Evolutionary conservation across 805 yeast species (phyloP).

Genomic region (Yarrowia sp.): DNA sequence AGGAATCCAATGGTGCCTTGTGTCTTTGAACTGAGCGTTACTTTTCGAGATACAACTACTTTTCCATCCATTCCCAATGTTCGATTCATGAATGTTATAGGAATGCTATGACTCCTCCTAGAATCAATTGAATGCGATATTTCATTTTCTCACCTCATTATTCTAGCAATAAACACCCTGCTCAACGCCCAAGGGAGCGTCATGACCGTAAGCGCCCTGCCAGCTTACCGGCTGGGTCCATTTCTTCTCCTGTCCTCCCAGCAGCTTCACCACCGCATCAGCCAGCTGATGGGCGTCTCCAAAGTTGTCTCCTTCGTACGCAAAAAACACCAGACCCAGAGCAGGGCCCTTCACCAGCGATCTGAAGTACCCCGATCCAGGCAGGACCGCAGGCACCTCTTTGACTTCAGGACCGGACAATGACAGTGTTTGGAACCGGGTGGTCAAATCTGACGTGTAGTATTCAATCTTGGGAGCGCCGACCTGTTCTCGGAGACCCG

Average conservation of each 20-base stretch:
- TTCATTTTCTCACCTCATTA: no score
- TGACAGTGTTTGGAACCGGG: constrained; percentile 32
- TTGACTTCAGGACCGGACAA: constrained; percentile 34
- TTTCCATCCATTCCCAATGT: no score
- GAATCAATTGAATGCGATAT: no score
- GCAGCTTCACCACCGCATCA: constrained; percentile 48
- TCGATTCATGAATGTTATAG: no score
- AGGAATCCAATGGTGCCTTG: no score
- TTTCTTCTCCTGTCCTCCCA: constrained; percentile 43
- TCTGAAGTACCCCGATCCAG: constrained; percentile 36
- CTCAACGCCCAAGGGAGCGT: constrained; percentile 71
- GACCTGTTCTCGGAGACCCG: constrained; percentile 53
- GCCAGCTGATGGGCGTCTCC: constrained; percentile 69
- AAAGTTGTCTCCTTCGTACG: constrained; percentile 90
- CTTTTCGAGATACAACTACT: no score
- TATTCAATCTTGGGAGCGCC: constrained; percentile 20
- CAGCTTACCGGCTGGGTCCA: constrained; percentile 77
- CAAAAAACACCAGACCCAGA: constrained; percentile 57
- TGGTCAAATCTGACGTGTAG: constrained; percentile 27
- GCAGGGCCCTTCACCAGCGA: constrained; percentile 35
- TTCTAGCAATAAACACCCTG: constrained; percentile 69
- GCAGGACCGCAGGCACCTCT: constrained; percentile 14
- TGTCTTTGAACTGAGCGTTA: no score
- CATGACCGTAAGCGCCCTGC: constrained; percentile 83
- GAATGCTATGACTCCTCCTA: no score